Conservation (phyloP, 306 rosid species). For the Cyamopsis tetragonoloba region DNA sequence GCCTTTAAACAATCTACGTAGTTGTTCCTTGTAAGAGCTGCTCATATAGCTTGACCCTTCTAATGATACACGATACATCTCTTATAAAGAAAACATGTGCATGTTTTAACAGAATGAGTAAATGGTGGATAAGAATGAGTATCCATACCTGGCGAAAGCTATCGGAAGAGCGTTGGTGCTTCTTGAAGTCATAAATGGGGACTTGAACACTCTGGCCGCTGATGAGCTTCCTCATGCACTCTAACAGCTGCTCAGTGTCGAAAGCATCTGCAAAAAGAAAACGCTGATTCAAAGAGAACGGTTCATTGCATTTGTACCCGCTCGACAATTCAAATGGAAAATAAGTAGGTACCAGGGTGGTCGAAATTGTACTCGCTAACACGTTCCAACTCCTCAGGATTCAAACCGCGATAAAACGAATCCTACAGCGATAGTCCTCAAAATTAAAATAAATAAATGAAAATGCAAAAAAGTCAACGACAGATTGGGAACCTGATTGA, state of each 20-base stretch:
- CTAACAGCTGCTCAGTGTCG: conserved; percentile 86
- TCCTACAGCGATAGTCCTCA: conserved; percentile 47
- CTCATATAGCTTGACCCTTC: too few species aligned
- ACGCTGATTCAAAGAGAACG: not conserved
- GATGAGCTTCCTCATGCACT: conserved; percentile 64
- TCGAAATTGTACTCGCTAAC: conserved; percentile 93
- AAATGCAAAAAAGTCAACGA: not conserved
- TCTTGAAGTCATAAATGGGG: conserved; percentile 91
- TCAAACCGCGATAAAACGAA: conserved; percentile 94
- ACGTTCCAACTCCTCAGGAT: conserved; percentile 68
- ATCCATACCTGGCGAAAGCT: conserved; percentile 96
- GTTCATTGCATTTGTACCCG: too few species aligned
- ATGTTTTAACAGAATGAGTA: too few species aligned
- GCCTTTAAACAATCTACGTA: too few species aligned
- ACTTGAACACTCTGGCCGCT: conserved; percentile 71
- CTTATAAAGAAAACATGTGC: too few species aligned
- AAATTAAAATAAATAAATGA: not conserved
- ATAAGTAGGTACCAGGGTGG: conserved; percentile 98
- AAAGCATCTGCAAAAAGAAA: conserved; percentile 61
- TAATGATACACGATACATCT: too few species aligned
- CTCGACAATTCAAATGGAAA: not conserved
- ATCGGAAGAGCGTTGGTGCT: conserved; percentile 72
- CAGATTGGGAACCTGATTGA: conserved; percentile 59
- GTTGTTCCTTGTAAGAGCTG: too few species aligned
- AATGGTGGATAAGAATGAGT: too few species aligned